Percentiles rank a stretch among this genome's conserved stretches.
phyloP scores from a whole-genome alignment of 768 basidiomycete genomes.

The Termitomyces sp. region DNA sequence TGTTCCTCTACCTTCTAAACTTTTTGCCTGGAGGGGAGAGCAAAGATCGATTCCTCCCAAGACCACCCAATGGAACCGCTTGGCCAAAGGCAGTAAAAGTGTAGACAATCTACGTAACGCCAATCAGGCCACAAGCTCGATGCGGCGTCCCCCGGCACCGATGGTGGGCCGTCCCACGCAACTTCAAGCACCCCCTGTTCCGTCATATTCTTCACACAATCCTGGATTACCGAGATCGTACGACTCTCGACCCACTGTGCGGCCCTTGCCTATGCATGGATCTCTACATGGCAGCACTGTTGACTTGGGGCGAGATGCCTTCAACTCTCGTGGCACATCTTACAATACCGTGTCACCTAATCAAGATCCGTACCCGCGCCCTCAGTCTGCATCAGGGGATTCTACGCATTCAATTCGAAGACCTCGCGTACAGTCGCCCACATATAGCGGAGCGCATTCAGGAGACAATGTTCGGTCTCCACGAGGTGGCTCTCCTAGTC shows the following conservation, averaged over 20 bases:
- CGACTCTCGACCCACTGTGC: constrained; percentile 28
- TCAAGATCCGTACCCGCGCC: constrained; percentile 56
- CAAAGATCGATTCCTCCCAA: constrained; percentile 31
- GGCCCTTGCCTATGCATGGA: constrained; percentile 39
- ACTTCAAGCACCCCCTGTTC: constrained; percentile 12
- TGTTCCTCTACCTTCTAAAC: constrained; percentile 39
- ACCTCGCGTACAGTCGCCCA: constrained; percentile 30
- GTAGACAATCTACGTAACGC: constrained; percentile 47
- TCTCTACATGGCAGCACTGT: constrained; percentile 25
- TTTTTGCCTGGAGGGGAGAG: constrained; percentile 50
- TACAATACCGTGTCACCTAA: constrained; percentile 33
- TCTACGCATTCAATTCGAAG: constrained; percentile 33
- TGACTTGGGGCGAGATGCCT: constrained; percentile 24
- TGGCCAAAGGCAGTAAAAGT: constrained; percentile 44
- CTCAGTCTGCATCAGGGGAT: constrained; percentile 59
- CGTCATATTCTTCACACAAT: constrained; percentile 17
- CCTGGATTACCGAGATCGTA: constrained; percentile 37
- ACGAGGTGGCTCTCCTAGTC: constrained; percentile 32
- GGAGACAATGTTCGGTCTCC: constrained; percentile 34
- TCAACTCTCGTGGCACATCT: constrained; percentile 19
- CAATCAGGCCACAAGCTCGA: constrained; percentile 23
- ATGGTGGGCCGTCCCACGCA: constrained; percentile 24
- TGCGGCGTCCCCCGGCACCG: constrained; percentile 29
- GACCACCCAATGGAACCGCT: constrained; percentile 21
- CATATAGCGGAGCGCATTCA: constrained; percentile 28